Conservation (phyloP, 2,329 filamentous ascomycete species). For the Leptographium wingfieldii region DNA sequence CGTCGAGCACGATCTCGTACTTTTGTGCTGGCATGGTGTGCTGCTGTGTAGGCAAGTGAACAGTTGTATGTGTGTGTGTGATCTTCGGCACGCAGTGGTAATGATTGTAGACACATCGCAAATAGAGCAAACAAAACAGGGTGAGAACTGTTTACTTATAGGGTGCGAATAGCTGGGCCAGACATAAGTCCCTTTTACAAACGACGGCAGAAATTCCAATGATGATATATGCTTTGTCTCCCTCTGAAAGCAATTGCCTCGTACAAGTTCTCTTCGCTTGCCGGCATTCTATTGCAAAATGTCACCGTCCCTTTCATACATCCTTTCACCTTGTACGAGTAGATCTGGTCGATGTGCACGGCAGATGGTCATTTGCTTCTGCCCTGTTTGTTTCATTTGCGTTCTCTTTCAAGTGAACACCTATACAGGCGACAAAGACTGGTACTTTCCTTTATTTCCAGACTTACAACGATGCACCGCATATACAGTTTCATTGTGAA, state of each 20-base stretch:
- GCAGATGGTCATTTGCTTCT: not conserved
- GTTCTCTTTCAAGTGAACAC: not conserved
- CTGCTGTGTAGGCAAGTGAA: conserved; percentile 33
- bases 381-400: not conserved
- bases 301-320: not conserved
- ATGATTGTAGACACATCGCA: not conserved
- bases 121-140: not conserved
- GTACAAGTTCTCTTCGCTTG: not conserved
- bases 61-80: not conserved
- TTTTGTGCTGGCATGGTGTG: not conserved
- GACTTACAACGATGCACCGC: not conserved
- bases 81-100: not conserved
- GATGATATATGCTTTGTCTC: too few relatives aligned
- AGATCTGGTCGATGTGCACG: not conserved
- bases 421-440: not conserved
- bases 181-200: too few relatives aligned
- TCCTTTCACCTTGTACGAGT: not conserved
- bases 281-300: not conserved
- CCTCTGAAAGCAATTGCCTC: not conserved
- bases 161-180: not conserved
- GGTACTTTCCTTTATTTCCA: not conserved
- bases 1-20: conserved; percentile 3
- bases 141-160: not conserved
- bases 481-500: not conserved
- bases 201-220: too few relatives aligned